Evolutionary conservation across 164 flowering plant genomes (phyloP).

Genomic region (Umbilicus rupestris): DNA sequence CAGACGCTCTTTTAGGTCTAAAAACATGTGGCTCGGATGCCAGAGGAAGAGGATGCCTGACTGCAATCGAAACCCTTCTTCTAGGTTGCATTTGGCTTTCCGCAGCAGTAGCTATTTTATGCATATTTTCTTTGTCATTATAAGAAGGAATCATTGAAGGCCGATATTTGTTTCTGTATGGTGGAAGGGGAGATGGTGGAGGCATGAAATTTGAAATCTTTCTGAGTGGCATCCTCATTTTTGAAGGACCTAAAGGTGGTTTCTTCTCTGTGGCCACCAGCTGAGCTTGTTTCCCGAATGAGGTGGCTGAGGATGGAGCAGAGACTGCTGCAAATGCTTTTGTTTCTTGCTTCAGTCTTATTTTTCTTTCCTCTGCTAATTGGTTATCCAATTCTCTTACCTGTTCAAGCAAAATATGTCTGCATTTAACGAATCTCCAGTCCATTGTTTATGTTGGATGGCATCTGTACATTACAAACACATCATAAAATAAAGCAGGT

Average conservation of each 20-base stretch:
- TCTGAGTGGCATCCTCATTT: slow-evolving; percentile 53
- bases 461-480: not conserved
- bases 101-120: slow-evolving; percentile 14
- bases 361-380: slow-evolving; percentile 69
- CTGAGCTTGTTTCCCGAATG: slow-evolving; percentile 20
- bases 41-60: slow-evolving; percentile 23
- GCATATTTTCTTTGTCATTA: slow-evolving; percentile 43
- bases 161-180: slow-evolving; percentile 6
- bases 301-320: slow-evolving; percentile 15
- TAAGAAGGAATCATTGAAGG: slow-evolving; percentile 13
- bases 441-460: not conserved
- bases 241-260: slow-evolving; percentile 55
- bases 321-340: slow-evolving; percentile 45
- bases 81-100: slow-evolving; percentile 36
- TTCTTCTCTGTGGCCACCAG: slow-evolving; percentile 33
- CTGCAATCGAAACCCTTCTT: slow-evolving; percentile 50
- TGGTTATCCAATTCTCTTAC: slow-evolving; percentile 76
- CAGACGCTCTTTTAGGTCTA: slow-evolving; percentile 60
- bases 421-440: not conserved
- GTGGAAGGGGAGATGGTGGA: slow-evolving; percentile 25
- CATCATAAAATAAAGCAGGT: not conserved
- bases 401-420: slow-evolving; percentile 23
- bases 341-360: slow-evolving; percentile 58
- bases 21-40: slow-evolving; percentile 18
- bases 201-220: slow-evolving; percentile 55